These are phyloP conservation scores for Cyphellophora attinorum DNA, from an alignment of 2,329 filamentous ascomycete species.

Conservation along the genomic window DNA sequence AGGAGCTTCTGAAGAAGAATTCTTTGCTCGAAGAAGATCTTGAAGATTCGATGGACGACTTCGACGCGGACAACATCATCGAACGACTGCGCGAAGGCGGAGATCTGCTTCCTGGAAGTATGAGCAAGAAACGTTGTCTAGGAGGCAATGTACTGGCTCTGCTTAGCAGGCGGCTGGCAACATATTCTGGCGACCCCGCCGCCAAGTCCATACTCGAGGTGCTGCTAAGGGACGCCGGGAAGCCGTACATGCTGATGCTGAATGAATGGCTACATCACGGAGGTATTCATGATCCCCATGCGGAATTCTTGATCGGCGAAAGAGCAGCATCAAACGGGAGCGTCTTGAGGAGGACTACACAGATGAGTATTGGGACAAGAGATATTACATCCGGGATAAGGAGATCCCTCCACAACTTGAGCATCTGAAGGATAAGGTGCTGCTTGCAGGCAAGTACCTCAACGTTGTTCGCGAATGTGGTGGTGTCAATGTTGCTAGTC, in stretches of 20 bases:
- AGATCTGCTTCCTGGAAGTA: constrained; percentile 66
- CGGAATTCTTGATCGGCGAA: constrained; percentile 90
- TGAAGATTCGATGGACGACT: constrained; percentile 61
- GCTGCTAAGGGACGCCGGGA: constrained; percentile 75
- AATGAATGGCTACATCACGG: constrained; percentile 98
- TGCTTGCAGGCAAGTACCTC: constrained; percentile 92
- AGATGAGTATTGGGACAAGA: constrained; percentile 97
- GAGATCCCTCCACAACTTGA: constrained; percentile 89
- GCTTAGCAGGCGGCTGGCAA: constrained; percentile 72
- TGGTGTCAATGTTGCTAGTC: constrained; percentile 85
- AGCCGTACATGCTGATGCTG: constrained; percentile 94
- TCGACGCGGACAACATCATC: constrained; percentile 82
- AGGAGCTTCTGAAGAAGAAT: constrained; percentile 81
- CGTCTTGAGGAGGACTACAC: constrained; percentile 92
- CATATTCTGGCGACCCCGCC: constrained; percentile 87
- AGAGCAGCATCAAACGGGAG: constrained; percentile 91
- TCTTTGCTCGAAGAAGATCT: constrained; percentile 73
- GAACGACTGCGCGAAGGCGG: constrained; percentile 82
- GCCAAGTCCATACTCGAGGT: constrained; percentile 73
- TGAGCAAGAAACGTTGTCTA: constrained; percentile 89
- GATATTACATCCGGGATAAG: constrained; percentile 87
- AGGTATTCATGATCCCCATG: constrained; percentile 85
- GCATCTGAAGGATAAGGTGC: constrained; percentile 82
- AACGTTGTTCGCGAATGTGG: constrained; percentile 97
- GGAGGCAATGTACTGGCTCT: constrained; percentile 90